These are phyloP conservation scores for Fraxinus quadrangulata DNA, from an alignment of 257 asterid species.

Conservation along the genomic window DNA sequence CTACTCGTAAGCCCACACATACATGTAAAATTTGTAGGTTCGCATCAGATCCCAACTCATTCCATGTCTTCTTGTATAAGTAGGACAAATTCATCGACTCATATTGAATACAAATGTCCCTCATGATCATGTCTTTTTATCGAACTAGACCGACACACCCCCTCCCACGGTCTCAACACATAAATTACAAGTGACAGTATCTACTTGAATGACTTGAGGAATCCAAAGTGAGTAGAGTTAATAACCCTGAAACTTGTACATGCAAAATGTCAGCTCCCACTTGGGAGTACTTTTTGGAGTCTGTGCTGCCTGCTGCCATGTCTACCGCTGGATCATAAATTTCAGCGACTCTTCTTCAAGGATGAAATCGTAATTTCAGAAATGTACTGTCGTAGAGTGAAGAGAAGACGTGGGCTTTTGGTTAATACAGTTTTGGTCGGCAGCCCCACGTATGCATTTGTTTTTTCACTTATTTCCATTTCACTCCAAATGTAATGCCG, in stretches of 20 bases:
- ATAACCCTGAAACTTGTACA: neutral
- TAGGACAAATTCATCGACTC: neutral
- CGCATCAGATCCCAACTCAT: too few relatives aligned
- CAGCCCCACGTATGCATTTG: neutral
- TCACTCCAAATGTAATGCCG: constrained; percentile 30
- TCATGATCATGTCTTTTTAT: too few relatives aligned
- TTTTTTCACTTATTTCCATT: neutral
- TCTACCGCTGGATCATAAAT: neutral
- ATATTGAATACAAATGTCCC: too few relatives aligned
- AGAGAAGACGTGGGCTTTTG: constrained; percentile 21
- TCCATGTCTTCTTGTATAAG: neutral
- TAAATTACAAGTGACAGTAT: neutral
- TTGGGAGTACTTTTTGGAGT: neutral
- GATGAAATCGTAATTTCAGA: constrained; percentile 5
- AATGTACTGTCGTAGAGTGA: neutral
- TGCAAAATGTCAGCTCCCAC: neutral
- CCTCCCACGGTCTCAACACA: too few relatives aligned
- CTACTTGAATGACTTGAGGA: neutral
- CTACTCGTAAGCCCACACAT: too few relatives aligned
- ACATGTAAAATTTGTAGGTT: too few relatives aligned
- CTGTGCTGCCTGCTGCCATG: neutral
- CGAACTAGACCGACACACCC: too few relatives aligned
- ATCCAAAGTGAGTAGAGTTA: neutral
- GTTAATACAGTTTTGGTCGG: constrained; percentile 36
- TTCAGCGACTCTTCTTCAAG: neutral